Evolutionary conservation across 2,329 filamentous ascomycete species (phyloP).

Genomic region (Paraphaeosphaeria minitans): DNA sequence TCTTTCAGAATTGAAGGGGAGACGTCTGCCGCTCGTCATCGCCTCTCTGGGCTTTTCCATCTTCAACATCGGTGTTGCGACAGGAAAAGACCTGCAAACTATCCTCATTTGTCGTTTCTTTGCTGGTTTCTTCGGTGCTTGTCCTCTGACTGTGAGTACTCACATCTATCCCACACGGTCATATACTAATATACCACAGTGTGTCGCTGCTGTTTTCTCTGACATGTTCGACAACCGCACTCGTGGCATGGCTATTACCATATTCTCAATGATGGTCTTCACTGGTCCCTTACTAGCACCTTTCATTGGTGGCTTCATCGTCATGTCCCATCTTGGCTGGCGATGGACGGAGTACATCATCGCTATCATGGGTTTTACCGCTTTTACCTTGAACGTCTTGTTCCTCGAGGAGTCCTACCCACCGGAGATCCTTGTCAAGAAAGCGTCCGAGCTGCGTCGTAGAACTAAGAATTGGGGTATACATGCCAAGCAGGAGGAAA

Average conservation of each 20-base stretch:
- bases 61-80: constrained; percentile 57
- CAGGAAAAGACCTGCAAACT: constrained; percentile 59
- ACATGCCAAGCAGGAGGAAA: constrained; percentile 61
- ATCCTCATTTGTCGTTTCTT: constrained; percentile 60
- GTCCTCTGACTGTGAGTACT: constrained; percentile 56
- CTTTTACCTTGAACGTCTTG: constrained; percentile 56
- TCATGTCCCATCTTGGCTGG: constrained; percentile 58
- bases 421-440: constrained; percentile 61
- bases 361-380: constrained; percentile 60
- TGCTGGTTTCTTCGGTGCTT: constrained; percentile 59
- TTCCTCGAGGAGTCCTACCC: constrained; percentile 65
- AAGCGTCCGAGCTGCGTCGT: constrained; percentile 60
- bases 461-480: constrained; percentile 67
- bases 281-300: constrained; percentile 59
- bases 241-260: constrained; percentile 51
- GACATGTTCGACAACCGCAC: constrained; percentile 59
- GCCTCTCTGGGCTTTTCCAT: constrained; percentile 58
- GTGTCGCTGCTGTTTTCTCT: constrained; percentile 60
- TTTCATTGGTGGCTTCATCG: constrained; percentile 62
- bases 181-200: constrained; percentile 23
- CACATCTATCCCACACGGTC: constrained; percentile 27
- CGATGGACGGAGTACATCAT: constrained; percentile 62
- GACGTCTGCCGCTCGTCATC: constrained; percentile 55
- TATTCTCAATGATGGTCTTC: constrained; percentile 60
- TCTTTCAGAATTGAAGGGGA: constrained; percentile 57